Conservation (phyloP, 352 stramenopile genomes). For the Pythium aquatile region DNA sequence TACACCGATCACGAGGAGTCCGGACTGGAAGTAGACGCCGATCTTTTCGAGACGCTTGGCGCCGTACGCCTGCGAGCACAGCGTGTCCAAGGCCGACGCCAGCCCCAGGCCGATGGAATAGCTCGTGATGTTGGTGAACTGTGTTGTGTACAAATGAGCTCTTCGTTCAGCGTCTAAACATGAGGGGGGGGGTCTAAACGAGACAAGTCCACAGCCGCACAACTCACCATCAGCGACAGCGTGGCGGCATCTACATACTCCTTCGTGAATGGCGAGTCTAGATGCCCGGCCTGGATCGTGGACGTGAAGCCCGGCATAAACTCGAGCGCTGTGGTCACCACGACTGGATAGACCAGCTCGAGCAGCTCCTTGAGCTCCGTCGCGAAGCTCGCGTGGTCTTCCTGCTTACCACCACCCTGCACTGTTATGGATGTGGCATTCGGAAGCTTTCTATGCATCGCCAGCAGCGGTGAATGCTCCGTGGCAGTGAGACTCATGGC, state of each 20-base stretch:
- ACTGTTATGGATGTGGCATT: background rate
- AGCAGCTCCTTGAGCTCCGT: constrained; percentile 45
- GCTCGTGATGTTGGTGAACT: constrained; percentile 66
- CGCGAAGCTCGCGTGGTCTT: constrained; percentile 17
- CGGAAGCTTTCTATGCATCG: background rate
- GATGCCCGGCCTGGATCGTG: constrained; percentile 65
- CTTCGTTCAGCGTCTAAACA: background rate
- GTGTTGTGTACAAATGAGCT: background rate
- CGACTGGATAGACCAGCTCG: constrained; percentile 44
- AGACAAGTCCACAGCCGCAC: background rate
- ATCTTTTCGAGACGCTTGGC: constrained; percentile 57
- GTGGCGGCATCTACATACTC: constrained; percentile 67
- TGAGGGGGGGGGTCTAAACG: background rate
- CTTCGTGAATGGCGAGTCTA: constrained; percentile 49
- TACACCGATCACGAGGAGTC: constrained; percentile 45
- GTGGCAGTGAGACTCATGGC: constrained; percentile 6
- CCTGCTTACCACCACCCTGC: background rate
- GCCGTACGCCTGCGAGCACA: constrained; percentile 68
- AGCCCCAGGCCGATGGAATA: constrained; percentile 65
- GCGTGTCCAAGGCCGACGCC: constrained; percentile 68
- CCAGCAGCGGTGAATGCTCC: constrained; percentile 20
- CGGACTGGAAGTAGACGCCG: constrained; percentile 71
- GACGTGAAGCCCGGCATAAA: constrained; percentile 55
- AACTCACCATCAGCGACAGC: constrained; percentile 62
- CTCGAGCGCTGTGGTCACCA: constrained; percentile 46